These are phyloP conservation scores for Syzygium aromaticum DNA, from an alignment of 345 rosid species.

Conservation along the genomic window DNA sequence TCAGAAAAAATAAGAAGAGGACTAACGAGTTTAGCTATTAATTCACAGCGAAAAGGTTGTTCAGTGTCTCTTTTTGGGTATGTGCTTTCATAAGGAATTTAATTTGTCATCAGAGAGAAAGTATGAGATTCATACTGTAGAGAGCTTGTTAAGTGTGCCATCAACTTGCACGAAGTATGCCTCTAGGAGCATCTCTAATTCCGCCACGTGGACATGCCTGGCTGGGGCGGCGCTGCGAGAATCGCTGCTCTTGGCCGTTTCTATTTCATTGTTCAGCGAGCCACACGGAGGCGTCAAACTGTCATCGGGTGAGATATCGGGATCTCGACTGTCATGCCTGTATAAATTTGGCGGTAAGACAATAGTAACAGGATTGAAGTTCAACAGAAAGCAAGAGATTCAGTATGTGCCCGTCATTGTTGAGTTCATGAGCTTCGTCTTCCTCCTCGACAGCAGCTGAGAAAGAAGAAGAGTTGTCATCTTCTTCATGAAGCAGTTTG, in stretches of 20 bases:
- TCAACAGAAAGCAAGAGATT: too few species aligned
- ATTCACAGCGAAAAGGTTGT: background rate
- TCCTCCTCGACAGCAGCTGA: background rate
- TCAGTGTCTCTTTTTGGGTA: too few species aligned
- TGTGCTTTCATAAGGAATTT: too few species aligned
- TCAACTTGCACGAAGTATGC: conserved; percentile 35
- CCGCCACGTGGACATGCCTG: conserved; percentile 3
- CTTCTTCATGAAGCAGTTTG: conserved; percentile 3
- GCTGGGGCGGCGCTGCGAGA: too few species aligned
- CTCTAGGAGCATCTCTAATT: conserved; percentile 32
- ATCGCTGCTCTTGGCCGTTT: too few species aligned
- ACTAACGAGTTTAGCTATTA: background rate
- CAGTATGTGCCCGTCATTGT: background rate
- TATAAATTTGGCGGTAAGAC: too few species aligned
- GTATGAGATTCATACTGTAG: conserved; percentile 15
- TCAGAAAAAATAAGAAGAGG: background rate
- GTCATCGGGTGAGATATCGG: too few species aligned
- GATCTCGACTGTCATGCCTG: too few species aligned
- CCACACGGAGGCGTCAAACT: too few species aligned
- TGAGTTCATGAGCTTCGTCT: background rate
- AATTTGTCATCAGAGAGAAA: background rate
- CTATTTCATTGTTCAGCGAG: too few species aligned
- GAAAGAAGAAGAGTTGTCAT: background rate
- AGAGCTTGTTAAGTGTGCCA: conserved; percentile 31
- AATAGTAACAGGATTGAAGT: too few species aligned